Evolutionary conservation across 2,329 filamentous ascomycete genomes (phyloP), one percentile per base, ranked within the genome.

Genomic region (Didymella sp.): DNA sequence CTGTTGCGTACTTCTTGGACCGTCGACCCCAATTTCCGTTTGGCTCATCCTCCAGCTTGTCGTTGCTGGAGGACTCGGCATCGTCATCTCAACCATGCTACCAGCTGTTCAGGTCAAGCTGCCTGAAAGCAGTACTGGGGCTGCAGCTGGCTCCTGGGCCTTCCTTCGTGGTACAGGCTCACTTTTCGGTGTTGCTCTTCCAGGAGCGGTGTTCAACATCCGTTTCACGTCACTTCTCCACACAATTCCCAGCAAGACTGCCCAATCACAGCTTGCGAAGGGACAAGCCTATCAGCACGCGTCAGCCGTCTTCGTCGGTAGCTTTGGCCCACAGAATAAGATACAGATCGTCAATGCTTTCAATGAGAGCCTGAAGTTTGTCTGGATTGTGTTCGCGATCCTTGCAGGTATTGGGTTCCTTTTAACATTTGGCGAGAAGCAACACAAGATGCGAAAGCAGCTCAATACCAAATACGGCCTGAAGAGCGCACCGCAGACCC

Each of bases 381-480:
- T 78, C 2, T 81, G 78, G 76, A 60, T 75, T 3, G 64, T 79
- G 1, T 72, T 72, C 9, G 64, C 77, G 0, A 63, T 66, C 0
- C 63, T 79, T 22, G 64, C 71, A 0, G 72, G 54, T 0, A 22
- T 76, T 5, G 71, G 69, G 1, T 77, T 79, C 21, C 25, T 73
- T 3, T 28, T 76, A 15, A 70, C 68, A 1, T 76, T 74, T 17
- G 60, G 72, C 1, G 74, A 77, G 59, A 73, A 73, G 46, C 68
- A 78, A 55, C 58, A 78, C 13, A 68, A 73, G 59, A 64, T 80
- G 61, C 63, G 76, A 37, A 73, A 69, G 12, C 70, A 75, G 17
- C 60, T 80, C 33, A 72, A 79, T 42, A 79, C 76, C 0, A 70
- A 74, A 15, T 80, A 73, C 62, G 78, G 78, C 0, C 60, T 80